These are phyloP conservation scores for Boechera stricta DNA, from an alignment of 345 rosid species.

Conservation along the genomic window DNA sequence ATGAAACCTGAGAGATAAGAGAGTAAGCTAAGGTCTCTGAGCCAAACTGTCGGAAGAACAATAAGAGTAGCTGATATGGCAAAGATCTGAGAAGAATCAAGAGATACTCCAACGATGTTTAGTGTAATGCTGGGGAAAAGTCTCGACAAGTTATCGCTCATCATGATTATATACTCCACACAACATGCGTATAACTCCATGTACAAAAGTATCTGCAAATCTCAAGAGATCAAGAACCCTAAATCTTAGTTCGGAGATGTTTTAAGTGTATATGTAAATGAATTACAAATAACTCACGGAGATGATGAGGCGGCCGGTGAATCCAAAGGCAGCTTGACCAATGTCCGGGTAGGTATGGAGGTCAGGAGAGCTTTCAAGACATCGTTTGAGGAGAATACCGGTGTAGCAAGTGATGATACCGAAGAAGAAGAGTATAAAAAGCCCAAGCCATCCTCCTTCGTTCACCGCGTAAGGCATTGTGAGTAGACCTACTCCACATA, in stretches of 20 bases:
- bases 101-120: constrained; percentile 50
- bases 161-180: constrained; percentile 81
- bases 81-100: constrained; percentile 57
- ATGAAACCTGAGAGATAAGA: constrained; percentile 79
- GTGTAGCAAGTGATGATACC: constrained; percentile 65
- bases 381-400: constrained; percentile 65
- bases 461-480: constrained; percentile 73
- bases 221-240: not conserved
- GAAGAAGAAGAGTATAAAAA: constrained; percentile 56
- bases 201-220: constrained; percentile 67
- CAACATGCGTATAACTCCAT: constrained; percentile 80
- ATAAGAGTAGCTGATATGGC: constrained; percentile 54
- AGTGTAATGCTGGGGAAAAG: constrained; percentile 61
- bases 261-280: constrained; percentile 11
- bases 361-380: constrained; percentile 71
- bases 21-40: constrained; percentile 71
- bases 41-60: constrained; percentile 90
- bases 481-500: constrained; percentile 74
- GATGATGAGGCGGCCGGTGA: constrained; percentile 58
- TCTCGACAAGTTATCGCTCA: constrained; percentile 72
- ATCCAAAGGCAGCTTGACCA: constrained; percentile 89
- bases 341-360: constrained; percentile 79
- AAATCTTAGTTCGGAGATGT: not conserved
- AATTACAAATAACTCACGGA: constrained; percentile 51
- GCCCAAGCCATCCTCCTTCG: constrained; percentile 86